Evolutionary conservation across 2,329 filamentous ascomycete genomes (phyloP).

Genomic region (Fusarium siculi): DNA sequence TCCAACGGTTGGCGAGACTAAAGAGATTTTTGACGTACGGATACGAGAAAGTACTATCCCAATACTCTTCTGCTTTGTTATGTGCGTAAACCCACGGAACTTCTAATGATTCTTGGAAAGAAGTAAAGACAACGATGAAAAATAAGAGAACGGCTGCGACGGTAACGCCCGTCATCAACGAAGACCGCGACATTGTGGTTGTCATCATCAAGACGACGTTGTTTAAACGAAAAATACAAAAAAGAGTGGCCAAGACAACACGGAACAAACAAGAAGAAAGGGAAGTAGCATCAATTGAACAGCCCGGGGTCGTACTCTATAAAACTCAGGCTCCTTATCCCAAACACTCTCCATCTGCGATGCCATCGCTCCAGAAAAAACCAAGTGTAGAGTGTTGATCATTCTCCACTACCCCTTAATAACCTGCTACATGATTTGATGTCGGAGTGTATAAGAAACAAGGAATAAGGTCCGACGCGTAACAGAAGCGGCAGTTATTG

Average conservation of each 20-base stretch:
- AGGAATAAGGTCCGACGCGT: slow-evolving; percentile 15
- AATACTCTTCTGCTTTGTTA: slow-evolving; percentile 24
- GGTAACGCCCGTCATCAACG: slow-evolving; percentile 13
- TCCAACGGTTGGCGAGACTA: background rate
- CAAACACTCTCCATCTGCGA: slow-evolving; percentile 1
- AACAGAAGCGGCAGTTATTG: slow-evolving; percentile 2
- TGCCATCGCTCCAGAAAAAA: slow-evolving; percentile 7
- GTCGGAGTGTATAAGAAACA: slow-evolving; percentile 11
- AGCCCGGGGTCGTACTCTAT: slow-evolving; percentile 12
- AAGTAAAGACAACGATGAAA: slow-evolving; percentile 28
- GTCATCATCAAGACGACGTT: slow-evolving; percentile 24
- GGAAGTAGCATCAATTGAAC: background rate
- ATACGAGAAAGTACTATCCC: slow-evolving; percentile 15
- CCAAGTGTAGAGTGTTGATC: background rate
- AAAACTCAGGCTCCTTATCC: slow-evolving; percentile 1
- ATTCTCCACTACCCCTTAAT: slow-evolving; percentile 35
- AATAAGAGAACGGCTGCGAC: slow-evolving; percentile 28
- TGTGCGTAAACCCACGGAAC: slow-evolving; percentile 27
- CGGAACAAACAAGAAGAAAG: background rate
- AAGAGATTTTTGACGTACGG: slow-evolving; percentile 5
- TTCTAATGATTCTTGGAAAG: slow-evolving; percentile 27
- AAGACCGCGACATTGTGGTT: slow-evolving; percentile 25
- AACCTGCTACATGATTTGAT: slow-evolving; percentile 18
- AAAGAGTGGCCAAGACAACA: slow-evolving; percentile 2
- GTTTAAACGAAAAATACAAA: background rate